Evolutionary conservation across 257 asterid species (phyloP).

Genomic region (Handroanthus guayacan): DNA sequence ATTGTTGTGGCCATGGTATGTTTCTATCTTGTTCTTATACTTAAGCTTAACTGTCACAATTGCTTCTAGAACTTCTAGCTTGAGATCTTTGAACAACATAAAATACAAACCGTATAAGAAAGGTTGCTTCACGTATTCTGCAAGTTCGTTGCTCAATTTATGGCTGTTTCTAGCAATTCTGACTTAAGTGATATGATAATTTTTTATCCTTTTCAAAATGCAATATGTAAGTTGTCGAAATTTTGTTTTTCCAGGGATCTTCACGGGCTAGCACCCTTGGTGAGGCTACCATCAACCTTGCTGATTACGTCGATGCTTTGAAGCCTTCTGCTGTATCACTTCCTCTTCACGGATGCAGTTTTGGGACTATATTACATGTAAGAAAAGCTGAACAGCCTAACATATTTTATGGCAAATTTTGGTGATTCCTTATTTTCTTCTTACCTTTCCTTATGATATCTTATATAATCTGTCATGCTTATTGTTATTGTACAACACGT

Average conservation of each 20-base stretch:
- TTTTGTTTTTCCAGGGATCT: constrained; percentile 71
- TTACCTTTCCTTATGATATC: background rate
- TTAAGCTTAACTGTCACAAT: background rate
- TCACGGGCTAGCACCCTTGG: constrained; percentile 94
- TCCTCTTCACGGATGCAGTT: constrained; percentile 88
- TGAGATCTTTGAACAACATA: constrained; percentile 15
- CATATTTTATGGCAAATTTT: background rate
- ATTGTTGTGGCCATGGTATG: constrained; percentile 93
- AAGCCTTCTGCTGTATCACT: constrained; percentile 77
- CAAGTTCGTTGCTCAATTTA: background rate
- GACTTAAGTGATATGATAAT: background rate
- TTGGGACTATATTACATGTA: constrained; percentile 89
- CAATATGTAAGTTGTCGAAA: constrained; percentile 16
- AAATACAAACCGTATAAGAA: constrained; percentile 2
- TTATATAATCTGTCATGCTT: constrained; percentile 5
- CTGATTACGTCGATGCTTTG: constrained; percentile 86
- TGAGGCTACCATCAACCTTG: constrained; percentile 88
- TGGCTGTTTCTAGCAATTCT: constrained; percentile 11
- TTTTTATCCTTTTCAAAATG: background rate
- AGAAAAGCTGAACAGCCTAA: constrained; percentile 34
- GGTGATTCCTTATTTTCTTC: background rate
- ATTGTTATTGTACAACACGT: constrained; percentile 18
- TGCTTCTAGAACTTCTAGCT: constrained; percentile 25
- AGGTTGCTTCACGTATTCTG: constrained; percentile 6
- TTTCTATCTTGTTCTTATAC: constrained; percentile 30